Base-by-base conservation (phyloP, 176 grass and related monocot genomes). In the Triticum timopheevii region DNA sequence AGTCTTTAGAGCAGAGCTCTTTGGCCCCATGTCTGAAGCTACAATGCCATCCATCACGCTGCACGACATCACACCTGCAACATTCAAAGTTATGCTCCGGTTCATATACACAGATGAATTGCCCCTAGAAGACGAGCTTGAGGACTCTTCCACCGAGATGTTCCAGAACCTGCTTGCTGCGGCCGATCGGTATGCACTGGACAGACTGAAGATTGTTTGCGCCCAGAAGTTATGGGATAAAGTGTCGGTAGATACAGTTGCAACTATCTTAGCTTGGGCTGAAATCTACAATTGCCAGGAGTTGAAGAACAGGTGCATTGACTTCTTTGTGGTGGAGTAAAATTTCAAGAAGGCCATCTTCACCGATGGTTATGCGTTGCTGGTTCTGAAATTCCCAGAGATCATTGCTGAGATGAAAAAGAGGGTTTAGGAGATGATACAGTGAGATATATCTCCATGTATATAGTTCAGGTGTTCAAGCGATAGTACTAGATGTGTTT, bases 131-230 rank as follows among this genome's bases (percentile, higher is more conserved):
- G 38, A 20, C 19, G 10, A 17, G 44, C 38, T 44, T 30, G 77
- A 15, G 9, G 59, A 39, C 9, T 65, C 22, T 16, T 3, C 69
- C 27, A 16, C 6, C 5, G 35, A 45, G 23, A 10, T 77, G 35
- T 6, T 83, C 4, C 34, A 8, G 13, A 20, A 36, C 15, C 13
- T 85, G 12, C 83, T 95, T 10, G 88, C 63, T 23, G 93, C 80
- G 4, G 90, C 93, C 2, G 93, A 95, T 65, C 86, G 86, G 5
- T 95, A 92, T 13, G 86, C 73, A 0, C 30, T 95, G 59, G 88
- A 95, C 10, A 56, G 93, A 6, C 68, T 95, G 39, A 95, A 89
- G 87, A 33, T 90, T n/a, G 47, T 86, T 20, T 92, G 93, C 16
- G 90, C 89, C 4, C 52, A 63, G 30, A 87, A 34, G 30, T 6